Evolutionary conservation across 352 stramenopile genomes (phyloP).

Genomic region (Globisporangium acanthophoron): DNA sequence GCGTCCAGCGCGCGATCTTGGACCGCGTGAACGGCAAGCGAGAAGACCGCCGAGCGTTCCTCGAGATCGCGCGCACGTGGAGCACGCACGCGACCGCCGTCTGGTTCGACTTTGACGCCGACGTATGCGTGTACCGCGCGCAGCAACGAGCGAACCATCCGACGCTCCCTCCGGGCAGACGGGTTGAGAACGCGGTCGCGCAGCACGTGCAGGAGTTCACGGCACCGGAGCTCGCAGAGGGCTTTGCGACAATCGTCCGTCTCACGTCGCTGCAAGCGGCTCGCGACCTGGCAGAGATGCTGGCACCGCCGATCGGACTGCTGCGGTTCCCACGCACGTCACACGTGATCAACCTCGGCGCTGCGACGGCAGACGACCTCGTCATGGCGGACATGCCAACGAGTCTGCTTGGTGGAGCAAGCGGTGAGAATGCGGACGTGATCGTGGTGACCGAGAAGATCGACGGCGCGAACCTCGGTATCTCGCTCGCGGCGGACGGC

Average conservation of each 20-base stretch:
- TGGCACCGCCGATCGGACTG: conserved; percentile 34
- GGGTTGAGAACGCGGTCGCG: conserved; percentile 32
- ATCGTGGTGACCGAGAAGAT: conserved; percentile 80
- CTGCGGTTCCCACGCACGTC: conserved; percentile 60
- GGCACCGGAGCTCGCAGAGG: conserved; percentile 31
- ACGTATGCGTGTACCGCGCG: conserved; percentile 41
- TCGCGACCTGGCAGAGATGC: conserved; percentile 20
- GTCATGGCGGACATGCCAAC: conserved; percentile 14
- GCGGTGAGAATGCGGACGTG: conserved; percentile 9
- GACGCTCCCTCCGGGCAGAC: conserved; percentile 34
- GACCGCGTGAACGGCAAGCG: conserved; percentile 52
- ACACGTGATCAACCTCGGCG: conserved; percentile 52
- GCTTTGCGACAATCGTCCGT: conserved; percentile 43
- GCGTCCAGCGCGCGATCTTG: conserved; percentile 27
- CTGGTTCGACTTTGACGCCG: conserved; percentile 45
- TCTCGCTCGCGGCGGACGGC: conserved; percentile 49
- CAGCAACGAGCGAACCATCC: conserved; percentile 38
- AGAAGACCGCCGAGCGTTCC: conserved; percentile 34
- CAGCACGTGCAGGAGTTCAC: conserved; percentile 40
- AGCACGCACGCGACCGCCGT: conserved; percentile 47
- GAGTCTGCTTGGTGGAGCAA: neutral
- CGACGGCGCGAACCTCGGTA: conserved; percentile 81
- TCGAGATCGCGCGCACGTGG: conserved; percentile 41
- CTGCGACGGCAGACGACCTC: conserved; percentile 51
- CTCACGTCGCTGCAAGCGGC: conserved; percentile 49